These are phyloP conservation scores for Hemileccinum hortonii DNA, from an alignment of 1,284 basidiomycete species.

Conservation along the genomic window DNA sequence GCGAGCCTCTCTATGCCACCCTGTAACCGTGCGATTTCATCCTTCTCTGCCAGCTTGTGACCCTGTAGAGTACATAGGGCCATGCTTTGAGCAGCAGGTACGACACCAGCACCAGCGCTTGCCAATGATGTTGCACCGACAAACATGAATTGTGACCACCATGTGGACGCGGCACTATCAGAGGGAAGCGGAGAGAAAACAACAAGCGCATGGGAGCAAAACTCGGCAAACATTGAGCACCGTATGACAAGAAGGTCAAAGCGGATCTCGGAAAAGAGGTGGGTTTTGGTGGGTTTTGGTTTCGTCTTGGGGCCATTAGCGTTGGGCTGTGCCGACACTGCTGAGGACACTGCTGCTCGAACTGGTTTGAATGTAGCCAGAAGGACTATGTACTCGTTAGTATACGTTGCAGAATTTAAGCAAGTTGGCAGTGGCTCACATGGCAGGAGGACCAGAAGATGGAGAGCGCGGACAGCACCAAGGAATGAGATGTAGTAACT, in stretches of 20 bases:
- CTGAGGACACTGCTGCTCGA: conserved; percentile 22
- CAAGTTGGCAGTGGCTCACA: conserved; percentile 36
- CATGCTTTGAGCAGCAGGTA: conserved; percentile 68
- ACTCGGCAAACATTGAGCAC: conserved; percentile 61
- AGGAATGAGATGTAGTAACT: conserved; percentile 64
- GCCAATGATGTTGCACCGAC: conserved; percentile 55
- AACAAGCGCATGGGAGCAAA: conserved; percentile 62
- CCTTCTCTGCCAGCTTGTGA: conserved; percentile 41
- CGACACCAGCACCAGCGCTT: conserved; percentile 58
- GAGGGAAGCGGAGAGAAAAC: conserved; percentile 49
- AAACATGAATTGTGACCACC: conserved; percentile 51
- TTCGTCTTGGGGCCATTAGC: conserved; percentile 31
- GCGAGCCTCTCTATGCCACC: conserved; percentile 2
- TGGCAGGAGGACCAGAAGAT: conserved; percentile 58
- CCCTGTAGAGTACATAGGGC: conserved; percentile 66
- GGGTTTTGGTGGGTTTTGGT: conserved; percentile 47
- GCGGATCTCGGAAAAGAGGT: conserved; percentile 59
- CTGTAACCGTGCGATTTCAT: conserved; percentile 19
- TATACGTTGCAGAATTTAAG: background rate
- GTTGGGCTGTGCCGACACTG: conserved; percentile 9
- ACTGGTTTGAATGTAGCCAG: conserved; percentile 48
- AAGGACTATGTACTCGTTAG: conserved; percentile 37
- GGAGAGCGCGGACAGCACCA: conserved; percentile 48
- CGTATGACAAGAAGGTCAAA: conserved; percentile 67
- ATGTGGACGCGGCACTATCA: conserved; percentile 3